A percentile compares a stretch with the other conserved stretches of the same genome.
phyloP scores from a whole-genome alignment of 306 rosid genomes.

The Cicer chorassanicum region DNA sequence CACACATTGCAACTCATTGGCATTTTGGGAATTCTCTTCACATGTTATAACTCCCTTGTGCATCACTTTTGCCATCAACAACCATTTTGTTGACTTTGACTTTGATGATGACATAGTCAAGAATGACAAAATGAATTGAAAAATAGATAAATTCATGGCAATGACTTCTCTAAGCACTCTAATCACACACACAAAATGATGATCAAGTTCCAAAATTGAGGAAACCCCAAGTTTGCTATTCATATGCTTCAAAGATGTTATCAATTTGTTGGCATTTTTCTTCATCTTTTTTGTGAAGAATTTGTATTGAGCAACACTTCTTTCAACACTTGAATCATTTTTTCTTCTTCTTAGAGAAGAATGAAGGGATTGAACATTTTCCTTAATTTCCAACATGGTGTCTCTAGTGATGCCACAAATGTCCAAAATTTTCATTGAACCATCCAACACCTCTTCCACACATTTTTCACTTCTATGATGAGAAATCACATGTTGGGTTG shows the following conservation, averaged over 20 bases:
- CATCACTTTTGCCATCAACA: conserved; percentile 58
- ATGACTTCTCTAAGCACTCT: conserved; percentile 53
- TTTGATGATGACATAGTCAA: conserved; percentile 49
- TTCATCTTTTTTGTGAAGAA: conserved; percentile 63
- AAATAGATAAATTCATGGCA: conserved; percentile 44
- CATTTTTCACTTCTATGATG: conserved; percentile 45
- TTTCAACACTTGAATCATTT: conserved; percentile 57
- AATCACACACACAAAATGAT: conserved; percentile 50
- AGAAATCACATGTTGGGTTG: conserved; percentile 62
- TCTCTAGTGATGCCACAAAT: conserved; percentile 67
- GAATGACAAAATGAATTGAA: conserved; percentile 54
- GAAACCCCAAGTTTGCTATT: conserved; percentile 49
- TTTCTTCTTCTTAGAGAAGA: conserved; percentile 73
- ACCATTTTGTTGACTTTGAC: conserved; percentile 53
- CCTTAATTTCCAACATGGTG: conserved; percentile 55
- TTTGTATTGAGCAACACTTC: conserved; percentile 48
- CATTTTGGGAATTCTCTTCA: conserved; percentile 46
- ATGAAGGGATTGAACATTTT: conserved; percentile 58
- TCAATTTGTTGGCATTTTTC: conserved; percentile 59
- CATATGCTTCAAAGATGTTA: conserved; percentile 53
- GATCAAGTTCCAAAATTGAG: conserved; percentile 47
- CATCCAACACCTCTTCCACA: conserved; percentile 69
- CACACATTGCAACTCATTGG: conserved; percentile 57
- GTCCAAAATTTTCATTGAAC: conserved; percentile 66
- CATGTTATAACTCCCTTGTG: conserved; percentile 56